These are phyloP conservation scores for Aspergillus sp. DNA, from an alignment of 2,329 filamentous ascomycete species.

Conservation along the genomic window DNA sequence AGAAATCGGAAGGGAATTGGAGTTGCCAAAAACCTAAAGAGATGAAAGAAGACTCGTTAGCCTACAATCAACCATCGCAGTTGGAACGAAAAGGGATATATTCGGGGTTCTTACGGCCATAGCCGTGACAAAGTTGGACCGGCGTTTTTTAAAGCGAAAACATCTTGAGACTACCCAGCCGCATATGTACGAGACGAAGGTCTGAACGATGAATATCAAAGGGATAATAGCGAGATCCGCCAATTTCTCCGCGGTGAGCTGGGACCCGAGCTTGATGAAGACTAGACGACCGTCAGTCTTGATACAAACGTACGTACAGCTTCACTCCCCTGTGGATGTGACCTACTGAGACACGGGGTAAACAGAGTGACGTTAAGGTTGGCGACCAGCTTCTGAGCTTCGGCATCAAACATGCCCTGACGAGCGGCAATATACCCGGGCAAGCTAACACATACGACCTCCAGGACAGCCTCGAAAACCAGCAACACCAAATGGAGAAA, in stretches of 20 bases:
- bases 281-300: slow-evolving; percentile 46
- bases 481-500: slow-evolving; percentile 61
- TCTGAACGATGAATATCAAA: slow-evolving; percentile 86
- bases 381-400: slow-evolving; percentile 91
- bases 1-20: slow-evolving; percentile 94
- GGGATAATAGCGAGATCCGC: slow-evolving; percentile 87
- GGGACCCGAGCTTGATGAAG: slow-evolving; percentile 92
- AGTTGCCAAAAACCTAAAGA: slow-evolving; percentile 79
- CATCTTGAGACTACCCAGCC: slow-evolving; percentile 61
- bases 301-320: slow-evolving; percentile 29
- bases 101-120: slow-evolving; percentile 60
- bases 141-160: slow-evolving; percentile 75
- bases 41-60: background rate
- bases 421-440: slow-evolving; percentile 89
- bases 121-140: slow-evolving; percentile 87
- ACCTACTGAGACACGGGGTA: slow-evolving; percentile 80
- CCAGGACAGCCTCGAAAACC: slow-evolving; percentile 89
- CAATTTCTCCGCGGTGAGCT: slow-evolving; percentile 85
- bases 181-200: slow-evolving; percentile 72
- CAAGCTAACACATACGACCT: slow-evolving; percentile 89
- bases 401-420: slow-evolving; percentile 86
- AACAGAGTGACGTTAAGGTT: slow-evolving; percentile 96
- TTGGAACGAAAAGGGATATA: too few relatives aligned
- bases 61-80: background rate
- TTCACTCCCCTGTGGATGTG: too few relatives aligned